These are phyloP conservation scores for Fusarium decemcellulare DNA, from an alignment of 2,329 filamentous ascomycete species.

Conservation along the genomic window DNA sequence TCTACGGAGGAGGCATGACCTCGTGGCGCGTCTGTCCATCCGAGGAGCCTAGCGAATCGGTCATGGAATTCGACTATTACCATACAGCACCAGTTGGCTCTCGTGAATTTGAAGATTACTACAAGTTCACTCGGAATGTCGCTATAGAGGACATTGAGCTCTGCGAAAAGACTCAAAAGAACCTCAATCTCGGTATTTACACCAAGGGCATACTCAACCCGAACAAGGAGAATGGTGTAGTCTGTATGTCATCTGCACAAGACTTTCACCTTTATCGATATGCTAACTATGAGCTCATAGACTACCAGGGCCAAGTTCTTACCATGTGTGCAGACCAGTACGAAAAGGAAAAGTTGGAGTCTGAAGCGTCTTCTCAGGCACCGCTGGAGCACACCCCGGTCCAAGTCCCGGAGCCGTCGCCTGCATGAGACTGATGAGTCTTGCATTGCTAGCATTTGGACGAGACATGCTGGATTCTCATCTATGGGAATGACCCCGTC, in stretches of 20 bases:
- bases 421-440: not conserved
- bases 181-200: constrained; percentile 67
- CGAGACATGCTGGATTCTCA: too few species aligned
- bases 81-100: constrained; percentile 59
- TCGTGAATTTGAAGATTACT: constrained; percentile 70
- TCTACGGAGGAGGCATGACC: constrained; percentile 71
- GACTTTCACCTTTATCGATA: not conserved
- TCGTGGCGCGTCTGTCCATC: constrained; percentile 69
- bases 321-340: constrained; percentile 30
- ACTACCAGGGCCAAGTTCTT: constrained; percentile 32
- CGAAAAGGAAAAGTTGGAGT: constrained; percentile 11
- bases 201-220: constrained; percentile 69
- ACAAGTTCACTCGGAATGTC: constrained; percentile 68
- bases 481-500: too few species aligned
- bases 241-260: constrained; percentile 22
- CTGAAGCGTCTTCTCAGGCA: not conserved
- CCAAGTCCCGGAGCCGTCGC: not conserved
- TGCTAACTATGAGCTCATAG: constrained; percentile 10
- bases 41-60: constrained; percentile 61
- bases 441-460: too few species aligned
- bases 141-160: constrained; percentile 70
- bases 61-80: constrained; percentile 74
- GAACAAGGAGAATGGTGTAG: constrained; percentile 67
- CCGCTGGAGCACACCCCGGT: not conserved
- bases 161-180: constrained; percentile 69